A percentile compares a stretch with the other conserved stretches of the same genome.
Evolutionary conservation across 2,329 filamentous ascomycete genomes (phyloP).

Genomic region (Mariannaea sp.): DNA sequence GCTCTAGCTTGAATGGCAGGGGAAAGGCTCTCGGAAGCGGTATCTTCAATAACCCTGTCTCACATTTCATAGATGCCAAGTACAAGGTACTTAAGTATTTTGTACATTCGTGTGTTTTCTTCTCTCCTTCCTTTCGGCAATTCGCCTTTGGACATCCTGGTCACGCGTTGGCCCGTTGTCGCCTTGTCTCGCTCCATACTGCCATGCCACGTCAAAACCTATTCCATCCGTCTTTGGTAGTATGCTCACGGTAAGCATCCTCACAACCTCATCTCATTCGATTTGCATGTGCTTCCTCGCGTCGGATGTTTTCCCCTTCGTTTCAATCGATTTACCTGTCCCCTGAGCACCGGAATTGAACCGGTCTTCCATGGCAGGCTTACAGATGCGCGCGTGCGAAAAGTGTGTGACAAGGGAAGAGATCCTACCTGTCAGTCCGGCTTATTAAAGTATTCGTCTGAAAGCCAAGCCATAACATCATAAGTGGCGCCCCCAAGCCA

Average conservation of each 20-base stretch:
- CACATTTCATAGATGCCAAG: no score
- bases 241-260: no score
- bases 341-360: slow-evolving; percentile 14
- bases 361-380: slow-evolving; percentile 13
- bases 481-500: no score
- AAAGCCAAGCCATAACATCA: no score
- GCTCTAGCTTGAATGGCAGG: slow-evolving; percentile 9
- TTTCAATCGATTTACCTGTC: not conserved
- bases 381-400: slow-evolving; percentile 7
- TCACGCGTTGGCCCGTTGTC: no score
- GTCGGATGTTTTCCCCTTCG: not conserved
- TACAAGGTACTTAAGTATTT: no score
- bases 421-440: slow-evolving; percentile 13
- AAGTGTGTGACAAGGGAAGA: slow-evolving; percentile 18
- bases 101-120: no score
- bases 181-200: no score
- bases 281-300: not conserved
- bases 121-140: no score
- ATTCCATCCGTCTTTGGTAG: no score
- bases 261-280: not conserved
- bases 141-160: no score
- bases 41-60: slow-evolving; percentile 10
- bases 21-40: slow-evolving; percentile 12
- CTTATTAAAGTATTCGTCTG: not conserved
- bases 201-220: no score